These are phyloP conservation scores for Elsinoe perseae DNA, from an alignment of 2,329 filamentous ascomycete genomes.

Conservation along the genomic window DNA sequence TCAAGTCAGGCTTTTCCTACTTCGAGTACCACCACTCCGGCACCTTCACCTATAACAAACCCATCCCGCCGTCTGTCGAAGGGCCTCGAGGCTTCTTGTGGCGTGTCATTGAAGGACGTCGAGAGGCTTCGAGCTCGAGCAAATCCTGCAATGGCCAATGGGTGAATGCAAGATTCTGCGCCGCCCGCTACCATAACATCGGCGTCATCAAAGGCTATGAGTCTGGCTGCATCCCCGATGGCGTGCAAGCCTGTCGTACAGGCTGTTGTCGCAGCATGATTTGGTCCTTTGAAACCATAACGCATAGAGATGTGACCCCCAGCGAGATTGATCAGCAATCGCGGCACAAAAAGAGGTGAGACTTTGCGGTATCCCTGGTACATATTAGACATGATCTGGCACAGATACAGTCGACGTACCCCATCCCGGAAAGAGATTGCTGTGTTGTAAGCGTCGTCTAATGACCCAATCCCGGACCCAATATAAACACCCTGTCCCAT, in stretches of 20 bases:
- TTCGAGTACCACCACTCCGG: slow-evolving; percentile 79
- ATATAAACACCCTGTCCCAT: slow-evolving; percentile 68
- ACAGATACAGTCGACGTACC: slow-evolving; percentile 42
- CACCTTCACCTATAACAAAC: slow-evolving; percentile 90
- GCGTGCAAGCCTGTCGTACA: slow-evolving; percentile 95
- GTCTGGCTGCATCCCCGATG: slow-evolving; percentile 85
- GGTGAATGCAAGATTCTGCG: slow-evolving; percentile 91
- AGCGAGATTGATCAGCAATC: slow-evolving; percentile 87
- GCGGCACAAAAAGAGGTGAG: slow-evolving; percentile 86
- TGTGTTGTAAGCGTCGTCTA: slow-evolving; percentile 83
- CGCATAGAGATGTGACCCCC: slow-evolving; percentile 93
- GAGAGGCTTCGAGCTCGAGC: slow-evolving; percentile 78
- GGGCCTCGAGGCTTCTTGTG: slow-evolving; percentile 66
- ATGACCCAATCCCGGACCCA: slow-evolving; percentile 89
- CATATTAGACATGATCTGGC: neutral
- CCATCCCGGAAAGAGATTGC: slow-evolving; percentile 66
- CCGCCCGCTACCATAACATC: slow-evolving; percentile 96
- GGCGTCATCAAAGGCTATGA: slow-evolving; percentile 85
- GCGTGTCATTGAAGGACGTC: slow-evolving; percentile 68
- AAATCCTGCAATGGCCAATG: slow-evolving; percentile 86
- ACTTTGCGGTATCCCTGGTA: slow-evolving; percentile 81
- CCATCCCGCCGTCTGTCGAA: slow-evolving; percentile 75
- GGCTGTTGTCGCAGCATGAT: slow-evolving; percentile 86
- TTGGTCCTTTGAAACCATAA: slow-evolving; percentile 80
- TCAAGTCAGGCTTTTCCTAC: slow-evolving; percentile 30